Base-by-base conservation (phyloP, 2,329 filamentous ascomycete species). In the Chrysosporium keratinophilum region DNA sequence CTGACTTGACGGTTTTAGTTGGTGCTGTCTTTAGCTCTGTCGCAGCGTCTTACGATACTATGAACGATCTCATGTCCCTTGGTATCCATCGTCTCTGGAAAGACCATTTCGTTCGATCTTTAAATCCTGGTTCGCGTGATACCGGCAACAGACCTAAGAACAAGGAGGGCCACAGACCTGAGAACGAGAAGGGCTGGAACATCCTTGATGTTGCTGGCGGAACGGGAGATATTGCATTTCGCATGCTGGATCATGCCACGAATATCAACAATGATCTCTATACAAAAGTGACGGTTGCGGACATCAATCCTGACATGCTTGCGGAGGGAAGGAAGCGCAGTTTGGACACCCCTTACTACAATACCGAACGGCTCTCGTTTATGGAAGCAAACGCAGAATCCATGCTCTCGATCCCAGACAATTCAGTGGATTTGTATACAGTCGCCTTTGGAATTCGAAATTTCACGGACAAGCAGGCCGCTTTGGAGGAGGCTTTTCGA, bases 51-150 rank as follows among this genome's bases (percentile, higher is more conserved):
- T 98, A 98, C 73, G 93, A 98, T 71, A 85, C 84, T 58, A 98
- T 98, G 93, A 98, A 98, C 74, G 93, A 98, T 70, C 79, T 97
- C 61, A 98, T 98, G 93, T 97, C 93, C 6, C 81, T 98, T 46
- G 93, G 93, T 53, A 90, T 95, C 73, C 93, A 98, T 71, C 86
- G 93, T 42, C 76, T 98, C 37, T 98, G 93, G 93, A 98, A 87
- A 75, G 91, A 97, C 72, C 84, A 95, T 73, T 98, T 97, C 70
- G 91, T 98, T 44, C 84, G 87, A 61, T 85, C 84, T 34, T 80
- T 98, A 33, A 93, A 96, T 68, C 91, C 93, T 0, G 90, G 90
- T 59, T 79, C 74, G 1, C 61, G 76, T 63, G 52, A 75, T 69
- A 61, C 67, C 10, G 65, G 62, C 35, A 60, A 64, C 5, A 57